Evolutionary conservation across 805 yeast genomes (phyloP).

Genomic region (Millerozyma miso): DNA sequence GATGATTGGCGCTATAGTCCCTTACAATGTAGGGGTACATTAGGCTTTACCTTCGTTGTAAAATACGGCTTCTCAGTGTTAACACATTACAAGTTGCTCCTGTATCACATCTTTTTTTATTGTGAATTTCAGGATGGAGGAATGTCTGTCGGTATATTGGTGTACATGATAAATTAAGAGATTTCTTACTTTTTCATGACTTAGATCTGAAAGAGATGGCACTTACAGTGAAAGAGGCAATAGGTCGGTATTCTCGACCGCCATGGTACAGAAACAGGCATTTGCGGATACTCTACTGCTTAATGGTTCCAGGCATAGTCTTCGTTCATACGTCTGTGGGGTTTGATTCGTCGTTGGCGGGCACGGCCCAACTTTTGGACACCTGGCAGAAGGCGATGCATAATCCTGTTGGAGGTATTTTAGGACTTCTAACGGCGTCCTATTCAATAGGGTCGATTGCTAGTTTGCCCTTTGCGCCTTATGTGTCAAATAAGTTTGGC

Average conservation of each 20-base stretch:
- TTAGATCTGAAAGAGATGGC: too few species aligned
- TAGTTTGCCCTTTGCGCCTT: slow-evolving; percentile 55
- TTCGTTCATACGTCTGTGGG: slow-evolving; percentile 6
- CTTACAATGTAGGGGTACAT: too few species aligned
- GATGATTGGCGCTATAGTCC: too few species aligned
- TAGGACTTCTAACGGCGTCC: slow-evolving; percentile 64
- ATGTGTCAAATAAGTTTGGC: slow-evolving; percentile 33
- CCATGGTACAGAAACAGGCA: neutral
- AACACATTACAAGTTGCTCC: too few species aligned
- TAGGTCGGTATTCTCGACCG: neutral
- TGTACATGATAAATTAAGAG: too few species aligned
- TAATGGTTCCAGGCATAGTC: neutral
- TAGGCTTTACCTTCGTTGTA: too few species aligned
- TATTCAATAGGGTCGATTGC: slow-evolving; percentile 74
- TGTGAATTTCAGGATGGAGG: too few species aligned
- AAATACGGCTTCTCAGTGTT: too few species aligned
- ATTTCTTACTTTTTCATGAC: too few species aligned
- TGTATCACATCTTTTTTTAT: too few species aligned
- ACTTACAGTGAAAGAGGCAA: neutral
- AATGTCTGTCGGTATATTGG: too few species aligned
- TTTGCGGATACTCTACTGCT: neutral
- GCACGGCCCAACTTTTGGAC: slow-evolving; percentile 16
- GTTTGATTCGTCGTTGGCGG: slow-evolving; percentile 18
- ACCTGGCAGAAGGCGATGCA: slow-evolving; percentile 19
- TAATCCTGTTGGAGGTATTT: slow-evolving; percentile 23